A percentile compares a stretch with the other conserved stretches of the same genome.
Evolutionary conservation across 352 stramenopile species (phyloP).

Genomic region (Pythium pyrilobum): DNA sequence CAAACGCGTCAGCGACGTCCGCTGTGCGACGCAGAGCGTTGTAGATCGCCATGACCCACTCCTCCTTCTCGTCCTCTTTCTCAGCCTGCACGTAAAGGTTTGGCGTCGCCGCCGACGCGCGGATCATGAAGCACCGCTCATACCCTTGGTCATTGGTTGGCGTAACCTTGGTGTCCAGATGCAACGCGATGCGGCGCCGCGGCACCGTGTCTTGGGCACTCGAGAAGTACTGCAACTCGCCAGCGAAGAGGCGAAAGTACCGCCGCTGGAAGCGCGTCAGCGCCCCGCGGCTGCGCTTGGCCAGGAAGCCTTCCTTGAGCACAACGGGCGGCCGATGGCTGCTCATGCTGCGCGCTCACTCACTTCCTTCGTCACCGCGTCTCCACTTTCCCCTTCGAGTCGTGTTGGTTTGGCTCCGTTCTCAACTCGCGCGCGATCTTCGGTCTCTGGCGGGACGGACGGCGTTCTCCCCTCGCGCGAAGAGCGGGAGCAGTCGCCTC

Average conservation of each 20-base stretch:
- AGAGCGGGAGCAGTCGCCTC: neutral
- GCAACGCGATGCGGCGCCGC: conserved; percentile 39
- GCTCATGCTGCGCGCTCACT: conserved; percentile 7
- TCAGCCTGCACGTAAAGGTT: conserved; percentile 62
- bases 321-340: conserved; percentile 23
- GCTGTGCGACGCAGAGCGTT: conserved; percentile 36
- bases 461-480: neutral
- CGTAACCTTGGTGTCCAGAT: conserved; percentile 47
- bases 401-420: neutral
- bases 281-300: conserved; percentile 46
- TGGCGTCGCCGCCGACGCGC: conserved; percentile 30
- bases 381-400: neutral
- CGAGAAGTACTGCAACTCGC: conserved; percentile 60
- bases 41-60: conserved; percentile 58
- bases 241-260: conserved; percentile 65
- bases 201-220: conserved; percentile 24
- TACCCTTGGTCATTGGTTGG: conserved; percentile 68
- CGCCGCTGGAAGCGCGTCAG: conserved; percentile 36
- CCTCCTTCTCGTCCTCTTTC: conserved; percentile 53
- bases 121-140: conserved; percentile 46
- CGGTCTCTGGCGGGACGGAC: no score
- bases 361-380: neutral
- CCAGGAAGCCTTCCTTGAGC: conserved; percentile 70
- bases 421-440: neutral
- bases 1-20: conserved; percentile 16